Evolutionary conservation across 129 eudicot species (phyloP), one percentile per base, ranked within the genome.

Genomic region (Lactuca saligna): DNA sequence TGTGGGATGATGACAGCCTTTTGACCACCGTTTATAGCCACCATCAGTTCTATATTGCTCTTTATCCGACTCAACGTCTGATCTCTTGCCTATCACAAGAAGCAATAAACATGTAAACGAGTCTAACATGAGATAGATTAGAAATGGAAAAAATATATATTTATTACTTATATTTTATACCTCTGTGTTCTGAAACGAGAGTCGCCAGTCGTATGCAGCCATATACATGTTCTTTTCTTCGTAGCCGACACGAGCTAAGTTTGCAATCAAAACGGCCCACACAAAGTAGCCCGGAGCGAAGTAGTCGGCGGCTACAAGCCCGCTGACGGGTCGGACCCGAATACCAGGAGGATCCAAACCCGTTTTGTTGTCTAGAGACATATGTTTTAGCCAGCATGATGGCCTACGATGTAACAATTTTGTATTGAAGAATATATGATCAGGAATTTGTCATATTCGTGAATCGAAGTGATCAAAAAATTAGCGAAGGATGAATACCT

Each of bases 141-240:
- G 0, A 15, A 11, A 70, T 48, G 0, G 31, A 70, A 14, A 8
- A 12, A n/a, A 37, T n/a, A 61, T 12, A 13, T 33, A 3, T 49
- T 11, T 25, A 54, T 32, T 6, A 65, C 17, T 60, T 29, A 44
- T 48, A 57, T 73, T 0, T 13, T 8, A 1, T 25, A 93, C 99
- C 91, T 93, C 97, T 0, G 99, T 93, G 81, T 93, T 93, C 49
- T 93, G 98, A 77, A 89, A 93, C 8, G 98, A 82, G 49, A 93
- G 81, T 59, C 99, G 86, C 97, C 99, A 93, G 70, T 93, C 99
- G 73, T 93, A 93, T 57, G 97, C 69, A 70, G 99, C 99, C 99
- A 93, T 93, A 71, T 89, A 89, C 99, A 93, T 93, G 41, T 80
- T 85, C 66, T 93, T 93, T 71, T 93, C 99, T 70, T 93, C 99